These are phyloP conservation scores for Curvularia sp. DNA, from an alignment of 2,329 filamentous ascomycete species.

Conservation along the genomic window DNA sequence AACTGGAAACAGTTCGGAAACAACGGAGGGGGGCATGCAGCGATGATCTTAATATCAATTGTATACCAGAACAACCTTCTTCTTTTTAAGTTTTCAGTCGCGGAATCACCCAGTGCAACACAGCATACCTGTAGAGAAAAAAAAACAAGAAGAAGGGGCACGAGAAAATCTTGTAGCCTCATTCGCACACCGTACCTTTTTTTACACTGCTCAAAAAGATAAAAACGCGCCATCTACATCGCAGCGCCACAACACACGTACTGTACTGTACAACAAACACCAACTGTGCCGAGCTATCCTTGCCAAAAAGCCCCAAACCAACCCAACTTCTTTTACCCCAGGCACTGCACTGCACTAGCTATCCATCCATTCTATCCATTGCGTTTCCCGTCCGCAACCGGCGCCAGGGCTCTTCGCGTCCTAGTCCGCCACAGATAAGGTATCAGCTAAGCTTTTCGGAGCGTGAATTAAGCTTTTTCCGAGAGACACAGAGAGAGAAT, in stretches of 20 bases:
- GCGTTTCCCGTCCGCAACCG: too few species aligned
- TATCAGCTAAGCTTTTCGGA: background rate
- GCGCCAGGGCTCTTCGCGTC: background rate
- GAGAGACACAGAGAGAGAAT: background rate
- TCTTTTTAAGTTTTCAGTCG: background rate
- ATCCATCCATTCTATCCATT: too few species aligned
- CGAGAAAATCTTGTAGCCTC: too few species aligned
- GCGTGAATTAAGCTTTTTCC: conserved; percentile 7
- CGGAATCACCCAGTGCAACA: background rate
- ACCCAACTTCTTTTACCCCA: too few species aligned
- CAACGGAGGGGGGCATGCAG: background rate
- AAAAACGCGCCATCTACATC: background rate
- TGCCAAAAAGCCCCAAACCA: background rate
- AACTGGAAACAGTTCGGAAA: background rate
- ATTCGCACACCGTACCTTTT: too few species aligned
- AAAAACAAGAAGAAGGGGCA: background rate
- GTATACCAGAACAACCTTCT: background rate
- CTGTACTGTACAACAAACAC: too few species aligned
- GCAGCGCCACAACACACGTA: background rate
- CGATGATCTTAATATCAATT: background rate
- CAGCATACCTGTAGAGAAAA: background rate
- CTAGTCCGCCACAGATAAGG: background rate
- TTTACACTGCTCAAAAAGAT: background rate
- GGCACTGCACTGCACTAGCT: too few species aligned
- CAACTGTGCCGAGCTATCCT: background rate